Percentiles rank a stretch among this genome's conserved stretches.
phyloP scores from a whole-genome alignment of 2,329 filamentous ascomycete genomes.

The Ramichloridium luteum region DNA sequence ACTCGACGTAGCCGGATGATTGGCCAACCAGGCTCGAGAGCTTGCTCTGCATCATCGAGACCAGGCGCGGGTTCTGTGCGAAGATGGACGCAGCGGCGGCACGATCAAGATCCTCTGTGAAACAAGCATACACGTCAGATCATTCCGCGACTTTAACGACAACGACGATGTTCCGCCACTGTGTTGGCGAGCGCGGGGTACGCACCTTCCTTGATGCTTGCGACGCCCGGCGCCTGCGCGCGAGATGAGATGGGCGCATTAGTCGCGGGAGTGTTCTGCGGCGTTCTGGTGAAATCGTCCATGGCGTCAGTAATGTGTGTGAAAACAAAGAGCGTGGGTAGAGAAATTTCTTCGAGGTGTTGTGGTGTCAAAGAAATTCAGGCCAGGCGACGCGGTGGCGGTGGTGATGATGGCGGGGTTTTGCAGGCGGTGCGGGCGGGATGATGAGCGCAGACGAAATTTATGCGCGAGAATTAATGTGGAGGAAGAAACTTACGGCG shows the following conservation, averaged over 20 bases:
- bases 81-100: slow-evolving; percentile 82
- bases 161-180: too few relatives aligned
- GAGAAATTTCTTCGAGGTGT: slow-evolving; percentile 3
- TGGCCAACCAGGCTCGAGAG: slow-evolving; percentile 85
- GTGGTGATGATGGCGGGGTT: too few relatives aligned
- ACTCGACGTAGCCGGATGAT: slow-evolving; percentile 97
- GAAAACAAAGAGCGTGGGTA: slow-evolving; percentile 1
- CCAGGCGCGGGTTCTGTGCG: slow-evolving; percentile 85
- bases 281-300: slow-evolving; percentile 61
- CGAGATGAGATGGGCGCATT: slow-evolving; percentile 96
- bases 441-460: too few relatives aligned
- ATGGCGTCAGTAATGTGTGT: slow-evolving; percentile 19
- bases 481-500: slow-evolving; percentile 8
- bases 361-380: slow-evolving; percentile 1
- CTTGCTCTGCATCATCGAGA: slow-evolving; percentile 96
- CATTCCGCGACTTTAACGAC: background rate
- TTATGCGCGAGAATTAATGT: background rate
- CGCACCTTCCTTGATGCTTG: slow-evolving; percentile 95
- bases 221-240: slow-evolving; percentile 84
- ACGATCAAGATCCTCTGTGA: slow-evolving; percentile 80
- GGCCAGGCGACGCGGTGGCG: too few relatives aligned
- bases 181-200: slow-evolving; percentile 18
- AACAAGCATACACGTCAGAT: slow-evolving; percentile 1
- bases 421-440: too few relatives aligned
- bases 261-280: slow-evolving; percentile 92